Evolutionary conservation across 2,329 filamentous ascomycete species (phyloP).

Genomic region (Aureobasidium sp.): DNA sequence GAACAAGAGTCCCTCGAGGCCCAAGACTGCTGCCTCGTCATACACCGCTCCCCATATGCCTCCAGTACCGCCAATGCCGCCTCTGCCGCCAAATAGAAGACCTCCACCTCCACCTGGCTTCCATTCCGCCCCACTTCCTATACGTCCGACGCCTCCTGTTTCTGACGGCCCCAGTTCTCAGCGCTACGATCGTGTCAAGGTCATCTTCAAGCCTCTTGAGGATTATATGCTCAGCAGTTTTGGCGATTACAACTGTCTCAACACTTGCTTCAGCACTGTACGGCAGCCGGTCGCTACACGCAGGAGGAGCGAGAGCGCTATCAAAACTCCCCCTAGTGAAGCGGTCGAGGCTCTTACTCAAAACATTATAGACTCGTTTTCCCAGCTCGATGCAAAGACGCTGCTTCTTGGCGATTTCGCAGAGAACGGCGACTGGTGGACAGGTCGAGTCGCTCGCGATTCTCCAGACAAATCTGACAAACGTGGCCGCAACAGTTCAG

Average conservation of each 20-base stretch:
- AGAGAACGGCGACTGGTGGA: slow-evolving; percentile 80
- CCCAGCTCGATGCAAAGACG: slow-evolving; percentile 67
- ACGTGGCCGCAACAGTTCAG: not conserved
- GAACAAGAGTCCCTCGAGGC: not conserved
- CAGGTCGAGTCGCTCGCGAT: slow-evolving; percentile 45
- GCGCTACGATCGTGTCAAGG: slow-evolving; percentile 39
- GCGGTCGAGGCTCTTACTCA: slow-evolving; percentile 22
- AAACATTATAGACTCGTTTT: slow-evolving; percentile 38
- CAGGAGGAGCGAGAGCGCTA: slow-evolving; percentile 40
- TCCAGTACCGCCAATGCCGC: slow-evolving; percentile 22
- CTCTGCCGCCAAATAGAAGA: slow-evolving; percentile 25
- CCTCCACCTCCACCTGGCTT: slow-evolving; percentile 29
- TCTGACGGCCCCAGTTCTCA: slow-evolving; percentile 17
- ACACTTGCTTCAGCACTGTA: slow-evolving; percentile 62
- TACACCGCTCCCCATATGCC: slow-evolving; percentile 1
- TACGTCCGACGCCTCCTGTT: slow-evolving; percentile 22
- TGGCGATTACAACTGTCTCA: slow-evolving; percentile 63
- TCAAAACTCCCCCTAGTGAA: slow-evolving; percentile 31
- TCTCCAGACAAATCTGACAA: slow-evolving; percentile 27
- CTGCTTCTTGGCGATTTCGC: slow-evolving; percentile 67
- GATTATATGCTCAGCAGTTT: slow-evolving; percentile 68
- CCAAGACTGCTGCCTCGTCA: not conserved
- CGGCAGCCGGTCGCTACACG: slow-evolving; percentile 34
- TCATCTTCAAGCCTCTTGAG: slow-evolving; percentile 68
- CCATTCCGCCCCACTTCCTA: not conserved